phyloP scores from a whole-genome alignment of 768 basidiomycete genomes.

The Amylocystis lapponica region DNA sequence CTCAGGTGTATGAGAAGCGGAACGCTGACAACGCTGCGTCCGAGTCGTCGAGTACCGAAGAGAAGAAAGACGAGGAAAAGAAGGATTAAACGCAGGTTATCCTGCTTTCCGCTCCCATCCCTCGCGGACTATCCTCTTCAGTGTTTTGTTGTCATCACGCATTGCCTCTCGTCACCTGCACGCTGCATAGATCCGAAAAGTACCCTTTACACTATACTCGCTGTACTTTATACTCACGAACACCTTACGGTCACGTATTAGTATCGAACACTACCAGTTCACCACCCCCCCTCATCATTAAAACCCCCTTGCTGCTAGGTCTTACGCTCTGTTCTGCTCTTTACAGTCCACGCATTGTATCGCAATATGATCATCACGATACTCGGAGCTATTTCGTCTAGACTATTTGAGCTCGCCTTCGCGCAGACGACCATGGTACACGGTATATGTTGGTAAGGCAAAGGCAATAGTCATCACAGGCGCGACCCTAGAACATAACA shows the following conservation, averaged over 20 bases:
- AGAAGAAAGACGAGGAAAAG: conserved; percentile 58
- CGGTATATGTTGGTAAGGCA: too few species aligned
- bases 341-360: too few species aligned
- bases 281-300: too few species aligned
- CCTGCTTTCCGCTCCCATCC: conserved; percentile 14
- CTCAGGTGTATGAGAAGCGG: conserved; percentile 93
- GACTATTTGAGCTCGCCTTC: too few species aligned
- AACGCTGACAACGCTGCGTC: conserved; percentile 61
- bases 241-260: neutral
- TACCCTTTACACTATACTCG: neutral
- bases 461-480: too few species aligned
- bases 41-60: conserved; percentile 36
- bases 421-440: too few species aligned
- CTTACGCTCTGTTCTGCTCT: too few species aligned
- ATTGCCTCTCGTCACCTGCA: neutral
- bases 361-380: too few species aligned
- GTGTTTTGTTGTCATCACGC: neutral
- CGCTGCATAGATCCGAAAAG: neutral
- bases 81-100: conserved; percentile 86
- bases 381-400: too few species aligned
- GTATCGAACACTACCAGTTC: too few species aligned
- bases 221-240: neutral
- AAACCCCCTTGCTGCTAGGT: too few species aligned
- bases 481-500: too few species aligned
- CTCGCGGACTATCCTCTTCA: conserved; percentile 3